Base-by-base conservation (phyloP, 208 protist genomes). In the Trypanosoma platydactyli region DNA sequence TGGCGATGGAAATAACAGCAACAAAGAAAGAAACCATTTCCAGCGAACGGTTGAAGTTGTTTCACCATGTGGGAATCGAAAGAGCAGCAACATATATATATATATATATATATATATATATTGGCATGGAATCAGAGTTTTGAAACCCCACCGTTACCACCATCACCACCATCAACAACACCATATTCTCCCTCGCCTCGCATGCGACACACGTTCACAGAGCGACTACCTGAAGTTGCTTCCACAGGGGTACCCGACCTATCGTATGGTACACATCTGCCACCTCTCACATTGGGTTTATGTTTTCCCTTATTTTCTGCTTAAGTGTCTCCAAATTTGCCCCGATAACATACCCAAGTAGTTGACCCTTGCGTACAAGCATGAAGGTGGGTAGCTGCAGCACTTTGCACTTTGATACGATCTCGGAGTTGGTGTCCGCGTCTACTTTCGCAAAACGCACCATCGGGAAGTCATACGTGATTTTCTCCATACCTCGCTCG, bases 371-470 rank as follows among this genome's bases (percentile, higher is more conserved):
- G 15, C 70, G 72, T 49, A 84, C 73, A 29, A 94, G 59, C 85
- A 90, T 92, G 50, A 92, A 94, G 0, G 88, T 92, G 5, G 83
- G 84, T 61, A 94, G 82, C 64, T 92, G 80, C 49, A 82, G 64
- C 24, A 91, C 79, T 15, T 84, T 81, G 64, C 85, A 91, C 73
- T 88, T 83, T 24, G 75, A 78, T 20, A 87, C 84, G 62, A 94
- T 92, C 45, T 91, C 83, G 15, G 81, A 72, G 73, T 94, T 91
- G 61, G 83, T 90, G 63, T 94, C 85, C 6, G 83, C 77, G 63
- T 91, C 88, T 15, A 94, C 85, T 57, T 79, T 83, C 45, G 80
- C 83, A 73, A 91, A 90, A 38, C 76, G 68, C 18, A 92, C 83
- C 51, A 67, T 82, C 12, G 84, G 71, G 65, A 89, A 92, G 15